Percentiles rank a stretch among this genome's conserved stretches.
phyloP scores from a whole-genome alignment of 352 stramenopile species.

The Phytophthora hybrid region DNA sequence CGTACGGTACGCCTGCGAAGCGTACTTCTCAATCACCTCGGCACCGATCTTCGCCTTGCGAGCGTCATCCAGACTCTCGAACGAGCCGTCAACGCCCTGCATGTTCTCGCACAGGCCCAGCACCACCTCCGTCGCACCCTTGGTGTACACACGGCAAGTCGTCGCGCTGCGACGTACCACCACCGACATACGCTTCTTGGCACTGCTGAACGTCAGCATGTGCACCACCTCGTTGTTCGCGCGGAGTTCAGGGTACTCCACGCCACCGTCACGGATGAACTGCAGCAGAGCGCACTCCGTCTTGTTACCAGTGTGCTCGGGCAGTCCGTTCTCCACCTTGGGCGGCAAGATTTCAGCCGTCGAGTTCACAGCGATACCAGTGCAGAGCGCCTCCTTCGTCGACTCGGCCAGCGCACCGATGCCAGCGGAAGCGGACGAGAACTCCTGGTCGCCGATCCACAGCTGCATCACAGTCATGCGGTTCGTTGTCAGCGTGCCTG shows the following conservation, averaged over 20 bases:
- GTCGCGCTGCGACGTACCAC: constrained; percentile 56
- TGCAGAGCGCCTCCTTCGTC: constrained; percentile 53
- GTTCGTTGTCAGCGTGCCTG: constrained; percentile 97
- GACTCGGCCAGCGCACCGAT: constrained; percentile 36
- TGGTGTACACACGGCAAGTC: constrained; percentile 65
- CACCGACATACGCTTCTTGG: constrained; percentile 79
- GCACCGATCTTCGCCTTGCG: constrained; percentile 48
- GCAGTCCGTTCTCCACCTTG: constrained; percentile 54
- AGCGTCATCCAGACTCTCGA: constrained; percentile 34
- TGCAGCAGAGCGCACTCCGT: constrained; percentile 71
- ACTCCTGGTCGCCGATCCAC: constrained; percentile 70
- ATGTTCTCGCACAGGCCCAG: constrained; percentile 57
- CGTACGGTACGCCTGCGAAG: constrained; percentile 75
- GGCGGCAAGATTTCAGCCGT: constrained; percentile 66
- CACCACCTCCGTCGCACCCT: constrained; percentile 68
- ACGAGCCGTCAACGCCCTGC: constrained; percentile 53
- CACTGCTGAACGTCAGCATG: constrained; percentile 75
- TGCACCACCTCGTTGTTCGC: constrained; percentile 49
- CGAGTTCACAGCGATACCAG: constrained; percentile 63
- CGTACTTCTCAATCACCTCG: constrained; percentile 82
- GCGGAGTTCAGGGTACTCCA: constrained; percentile 56
- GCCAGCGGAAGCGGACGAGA: constrained; percentile 42
- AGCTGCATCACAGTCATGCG: constrained; percentile 95
- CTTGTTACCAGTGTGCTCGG: constrained; percentile 77
- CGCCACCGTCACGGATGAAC: constrained; percentile 58